Evolutionary conservation across 2,329 filamentous ascomycete genomes (phyloP).

Genomic region (Alternaria sp.): DNA sequence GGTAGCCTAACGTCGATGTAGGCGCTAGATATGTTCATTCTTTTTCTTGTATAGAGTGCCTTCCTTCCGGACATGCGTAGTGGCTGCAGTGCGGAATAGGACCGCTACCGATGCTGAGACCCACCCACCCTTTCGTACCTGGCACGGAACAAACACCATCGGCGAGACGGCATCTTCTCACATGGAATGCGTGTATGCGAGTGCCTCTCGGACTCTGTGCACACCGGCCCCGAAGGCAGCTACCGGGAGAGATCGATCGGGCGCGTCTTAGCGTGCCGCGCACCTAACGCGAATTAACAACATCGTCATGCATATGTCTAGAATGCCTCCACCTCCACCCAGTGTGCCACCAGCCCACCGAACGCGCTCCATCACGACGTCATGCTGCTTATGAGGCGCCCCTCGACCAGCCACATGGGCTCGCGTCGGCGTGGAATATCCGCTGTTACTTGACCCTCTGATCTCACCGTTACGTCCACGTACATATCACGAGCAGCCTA

Average conservation of each 20-base stretch:
- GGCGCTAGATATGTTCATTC: too few species aligned
- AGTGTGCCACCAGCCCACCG: constrained; percentile 13
- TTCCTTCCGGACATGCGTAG: neutral
- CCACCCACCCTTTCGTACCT: neutral
- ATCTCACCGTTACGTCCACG: constrained; percentile 28
- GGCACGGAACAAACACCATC: neutral
- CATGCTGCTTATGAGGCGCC: constrained; percentile 19
- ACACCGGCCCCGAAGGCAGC: constrained; percentile 5
- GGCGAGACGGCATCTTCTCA: neutral
- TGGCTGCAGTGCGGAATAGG: neutral
- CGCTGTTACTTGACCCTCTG: constrained; percentile 15
- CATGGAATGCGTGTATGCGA: neutral
- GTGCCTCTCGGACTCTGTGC: neutral
- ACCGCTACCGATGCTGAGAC: neutral
- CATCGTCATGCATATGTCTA: constrained; percentile 34
- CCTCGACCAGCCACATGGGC: constrained; percentile 5
- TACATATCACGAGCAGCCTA: constrained; percentile 2
- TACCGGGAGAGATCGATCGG: neutral
- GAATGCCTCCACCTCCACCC: constrained; percentile 18
- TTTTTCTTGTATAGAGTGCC: too few species aligned
- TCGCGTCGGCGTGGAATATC: neutral
- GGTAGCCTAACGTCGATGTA: too few species aligned
- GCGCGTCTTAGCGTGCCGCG: constrained; percentile 21
- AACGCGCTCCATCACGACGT: constrained; percentile 21
- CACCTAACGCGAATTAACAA: constrained; percentile 16